Percentiles rank a stretch among this genome's conserved stretches.
phyloP scores from a whole-genome alignment of 306 rosid species.

The Sechiopsis laciniata region DNA sequence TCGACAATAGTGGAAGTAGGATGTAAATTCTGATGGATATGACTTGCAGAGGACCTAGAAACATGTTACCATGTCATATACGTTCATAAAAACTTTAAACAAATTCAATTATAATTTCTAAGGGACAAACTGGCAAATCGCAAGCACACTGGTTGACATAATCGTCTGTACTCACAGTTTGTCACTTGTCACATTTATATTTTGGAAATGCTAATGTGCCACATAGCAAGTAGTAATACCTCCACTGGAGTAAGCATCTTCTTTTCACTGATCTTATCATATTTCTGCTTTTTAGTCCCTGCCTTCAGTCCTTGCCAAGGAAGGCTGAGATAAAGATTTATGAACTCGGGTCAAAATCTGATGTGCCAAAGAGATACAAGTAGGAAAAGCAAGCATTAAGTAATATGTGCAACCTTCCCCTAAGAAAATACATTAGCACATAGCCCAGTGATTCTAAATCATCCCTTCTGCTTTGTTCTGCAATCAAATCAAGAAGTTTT shows the following conservation, averaged over 20 bases:
- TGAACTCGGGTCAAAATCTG: slow-evolving; percentile 2
- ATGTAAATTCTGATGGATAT: slow-evolving; percentile 26
- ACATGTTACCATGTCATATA: slow-evolving; percentile 15
- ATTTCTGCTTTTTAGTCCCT: slow-evolving; percentile 67
- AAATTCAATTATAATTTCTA: not conserved
- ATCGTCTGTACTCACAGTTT: not conserved
- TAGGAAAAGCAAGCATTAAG: slow-evolving; percentile 13
- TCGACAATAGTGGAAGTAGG: slow-evolving; percentile 27
- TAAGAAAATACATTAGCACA: slow-evolving; percentile 71
- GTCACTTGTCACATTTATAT: not conserved
- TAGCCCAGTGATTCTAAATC: slow-evolving; percentile 91
- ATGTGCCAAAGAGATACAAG: not conserved
- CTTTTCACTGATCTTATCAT: slow-evolving; percentile 76
- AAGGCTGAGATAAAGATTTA: slow-evolving; percentile 50
- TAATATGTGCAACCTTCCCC: slow-evolving; percentile 61
- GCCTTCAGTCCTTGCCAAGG: slow-evolving; percentile 95
- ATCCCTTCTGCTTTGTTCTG: slow-evolving; percentile 88
- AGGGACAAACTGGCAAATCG: slow-evolving; percentile 5
- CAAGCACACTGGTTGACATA: not conserved
- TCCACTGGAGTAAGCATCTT: slow-evolving; percentile 69
- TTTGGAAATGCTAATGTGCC: not conserved
- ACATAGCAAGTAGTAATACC: slow-evolving; percentile 33
- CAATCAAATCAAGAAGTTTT: slow-evolving; percentile 22
- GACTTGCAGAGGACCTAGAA: slow-evolving; percentile 26
- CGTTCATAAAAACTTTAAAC: not conserved